These are phyloP conservation scores for Cyclotella sp. DNA, from an alignment of 108 stramenopile genomes.

Conservation along the genomic window DNA sequence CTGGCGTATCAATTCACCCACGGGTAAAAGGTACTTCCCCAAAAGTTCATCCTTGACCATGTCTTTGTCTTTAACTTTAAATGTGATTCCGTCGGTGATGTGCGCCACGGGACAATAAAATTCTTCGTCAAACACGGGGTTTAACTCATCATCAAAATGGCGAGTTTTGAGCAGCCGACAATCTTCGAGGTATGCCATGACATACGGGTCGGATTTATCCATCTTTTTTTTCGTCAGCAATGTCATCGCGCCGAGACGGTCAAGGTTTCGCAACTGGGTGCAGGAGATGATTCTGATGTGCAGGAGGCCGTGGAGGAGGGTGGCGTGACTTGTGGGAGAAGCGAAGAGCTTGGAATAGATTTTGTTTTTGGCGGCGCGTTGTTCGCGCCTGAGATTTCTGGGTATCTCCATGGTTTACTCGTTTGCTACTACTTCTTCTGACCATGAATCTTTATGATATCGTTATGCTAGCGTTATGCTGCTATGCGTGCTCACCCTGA, in stretches of 20 bases:
- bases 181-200: conserved; percentile 47
- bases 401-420: background rate
- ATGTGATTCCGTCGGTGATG: conserved; percentile 42
- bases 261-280: conserved; percentile 36
- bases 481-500: too few relatives aligned
- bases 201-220: conserved; percentile 59
- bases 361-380: conserved; percentile 18
- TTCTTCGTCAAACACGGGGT: conserved; percentile 57
- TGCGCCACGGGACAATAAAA: conserved; percentile 59
- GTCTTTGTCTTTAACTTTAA: conserved; percentile 57
- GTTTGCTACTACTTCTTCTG: too few relatives aligned
- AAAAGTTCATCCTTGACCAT: conserved; percentile 40
- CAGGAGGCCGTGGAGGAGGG: conserved; percentile 41
- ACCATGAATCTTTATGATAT: too few relatives aligned
- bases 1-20: conserved; percentile 42
- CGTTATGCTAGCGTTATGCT: too few relatives aligned
- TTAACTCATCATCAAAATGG: conserved; percentile 39
- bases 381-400: background rate
- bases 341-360: conserved; percentile 28
- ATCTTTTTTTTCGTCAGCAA: background rate
- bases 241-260: conserved; percentile 14
- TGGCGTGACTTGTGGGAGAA: background rate
- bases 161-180: conserved; percentile 58
- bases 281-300: conserved; percentile 53
- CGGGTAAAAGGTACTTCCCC: conserved; percentile 55